Percentiles rank a stretch among this genome's conserved stretches.
Conservation (phyloP, 192 early-diverging fungal species). For the Linnemannia exigua region DNA sequence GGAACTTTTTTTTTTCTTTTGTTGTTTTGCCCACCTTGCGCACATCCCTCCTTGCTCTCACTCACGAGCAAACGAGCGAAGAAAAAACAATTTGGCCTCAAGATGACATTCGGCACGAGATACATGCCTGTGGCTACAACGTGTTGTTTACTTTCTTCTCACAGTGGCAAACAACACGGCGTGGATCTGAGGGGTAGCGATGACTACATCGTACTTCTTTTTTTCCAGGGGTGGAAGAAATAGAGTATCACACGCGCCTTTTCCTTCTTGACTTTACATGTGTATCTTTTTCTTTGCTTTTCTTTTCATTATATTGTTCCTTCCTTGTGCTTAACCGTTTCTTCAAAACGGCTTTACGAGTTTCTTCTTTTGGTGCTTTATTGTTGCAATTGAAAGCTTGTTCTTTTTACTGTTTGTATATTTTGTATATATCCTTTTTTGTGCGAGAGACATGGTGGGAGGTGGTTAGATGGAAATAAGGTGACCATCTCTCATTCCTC, state of each 20-base stretch:
- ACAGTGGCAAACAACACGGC: neutral
- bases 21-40: neutral
- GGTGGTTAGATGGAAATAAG: neutral
- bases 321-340: neutral
- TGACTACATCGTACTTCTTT: neutral
- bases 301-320: too few relatives aligned
- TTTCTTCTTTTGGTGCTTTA: neutral
- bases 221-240: neutral
- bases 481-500: neutral
- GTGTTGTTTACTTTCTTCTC: neutral
- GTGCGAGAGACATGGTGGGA: neutral
- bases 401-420: neutral
- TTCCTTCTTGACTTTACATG: too few relatives aligned
- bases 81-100: neutral
- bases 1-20: neutral
- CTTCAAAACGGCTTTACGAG: neutral
- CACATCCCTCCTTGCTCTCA: neutral
- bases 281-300: neutral
- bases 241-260: neutral
- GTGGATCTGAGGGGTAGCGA: neutral
- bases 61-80: neutral
- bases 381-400: neutral
- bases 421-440: constrained; percentile 3
- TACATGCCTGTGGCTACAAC: constrained; percentile 7
- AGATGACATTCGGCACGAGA: neutral